phyloP scores from a whole-genome alignment of 1,139 yeast genomes.

The Suhomyces coccinellae region DNA sequence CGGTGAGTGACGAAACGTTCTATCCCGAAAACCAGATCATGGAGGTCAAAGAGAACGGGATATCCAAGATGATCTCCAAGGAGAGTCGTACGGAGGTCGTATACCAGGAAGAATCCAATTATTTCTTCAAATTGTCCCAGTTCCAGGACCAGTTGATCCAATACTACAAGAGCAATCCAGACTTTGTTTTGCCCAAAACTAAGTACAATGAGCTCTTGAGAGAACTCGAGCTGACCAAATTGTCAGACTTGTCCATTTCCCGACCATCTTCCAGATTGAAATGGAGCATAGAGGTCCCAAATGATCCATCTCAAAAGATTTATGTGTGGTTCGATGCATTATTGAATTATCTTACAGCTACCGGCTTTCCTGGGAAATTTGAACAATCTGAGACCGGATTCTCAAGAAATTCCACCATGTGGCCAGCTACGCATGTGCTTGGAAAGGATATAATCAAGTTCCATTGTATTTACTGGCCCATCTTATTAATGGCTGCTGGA shows the following conservation, averaged over 20 bases:
- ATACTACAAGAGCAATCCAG: constrained; percentile 47
- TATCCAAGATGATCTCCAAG: constrained; percentile 49
- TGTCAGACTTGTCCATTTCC: constrained; percentile 78
- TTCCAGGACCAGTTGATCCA: constrained; percentile 58
- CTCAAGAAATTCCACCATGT: constrained; percentile 19
- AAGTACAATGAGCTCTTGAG: constrained; percentile 56
- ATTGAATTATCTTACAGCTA: constrained; percentile 75
- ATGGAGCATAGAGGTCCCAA: constrained; percentile 94
- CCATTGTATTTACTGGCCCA: constrained; percentile 95
- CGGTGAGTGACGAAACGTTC: constrained; percentile 91
- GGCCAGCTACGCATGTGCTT: constrained; percentile 77
- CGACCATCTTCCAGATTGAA: constrained; percentile 73
- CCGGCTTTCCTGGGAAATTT: constrained; percentile 54
- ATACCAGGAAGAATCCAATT: constrained; percentile 78
- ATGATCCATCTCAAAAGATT: constrained; percentile 72
- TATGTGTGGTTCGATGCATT: constrained; percentile 99
- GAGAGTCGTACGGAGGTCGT: constrained; percentile 79
- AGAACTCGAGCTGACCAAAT: constrained; percentile 50
- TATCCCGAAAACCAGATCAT: constrained; percentile 80
- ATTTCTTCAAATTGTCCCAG: constrained; percentile 72
- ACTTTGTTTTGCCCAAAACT: constrained; percentile 64
- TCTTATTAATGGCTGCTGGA: constrained; percentile 81
- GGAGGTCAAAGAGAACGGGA: constrained; percentile 41
- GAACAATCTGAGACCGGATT: constrained; percentile 3
- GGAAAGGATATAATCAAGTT: constrained; percentile 91